Base-by-base conservation (phyloP, 2,329 filamentous ascomycete genomes). In the Magnaporthales sp. region DNA sequence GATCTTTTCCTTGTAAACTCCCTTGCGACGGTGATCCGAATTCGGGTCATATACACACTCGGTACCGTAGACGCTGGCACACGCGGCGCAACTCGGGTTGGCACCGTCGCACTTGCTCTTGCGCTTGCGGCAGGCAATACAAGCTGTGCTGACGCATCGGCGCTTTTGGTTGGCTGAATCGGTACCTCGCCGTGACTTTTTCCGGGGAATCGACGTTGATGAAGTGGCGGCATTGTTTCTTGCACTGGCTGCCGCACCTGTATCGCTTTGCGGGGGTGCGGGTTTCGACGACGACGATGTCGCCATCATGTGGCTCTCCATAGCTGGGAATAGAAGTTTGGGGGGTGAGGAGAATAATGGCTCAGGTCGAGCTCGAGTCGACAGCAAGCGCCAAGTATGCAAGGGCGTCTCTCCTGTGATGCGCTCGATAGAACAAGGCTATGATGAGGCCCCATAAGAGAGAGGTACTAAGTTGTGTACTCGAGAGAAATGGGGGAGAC, bases 11-110 rank as follows among this genome's bases (percentile, higher is more conserved):
- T 94, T 93, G 77, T 98, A 98, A 63, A 98, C 95, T 68, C 95
- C 95, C 77, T 98, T 98, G 64, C 95, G 89, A 64, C 95, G 90
- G 76, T 97, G 93, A 76, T 99, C 95, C 67, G 93, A 97, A 75
- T 93, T 96, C 3, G 93, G 94, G 75, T 98, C 94, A 81, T 98
- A 98, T 70, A 97, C 84, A 76, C 95, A 97, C 79, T 91, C 88
- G 68, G 91, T 95, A 68, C 88, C 86, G 75, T 99, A 98, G 66
- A 98, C 94, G 71, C 93, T 96, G 69, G 91, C 88, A 78, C 95
- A 99, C n/a, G 95, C 94, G 8, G 94, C 94, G 75, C 95, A 98
- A 72, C 91, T 93, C 6, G 94, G 94, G 5, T 91, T 83, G 67
- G 93, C 93, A 68, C 94, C 94, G 77, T 98, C 94, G 77, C 94